phyloP scores from a whole-genome alignment of 106 monocot genomes.

The Allium cepa region DNA sequence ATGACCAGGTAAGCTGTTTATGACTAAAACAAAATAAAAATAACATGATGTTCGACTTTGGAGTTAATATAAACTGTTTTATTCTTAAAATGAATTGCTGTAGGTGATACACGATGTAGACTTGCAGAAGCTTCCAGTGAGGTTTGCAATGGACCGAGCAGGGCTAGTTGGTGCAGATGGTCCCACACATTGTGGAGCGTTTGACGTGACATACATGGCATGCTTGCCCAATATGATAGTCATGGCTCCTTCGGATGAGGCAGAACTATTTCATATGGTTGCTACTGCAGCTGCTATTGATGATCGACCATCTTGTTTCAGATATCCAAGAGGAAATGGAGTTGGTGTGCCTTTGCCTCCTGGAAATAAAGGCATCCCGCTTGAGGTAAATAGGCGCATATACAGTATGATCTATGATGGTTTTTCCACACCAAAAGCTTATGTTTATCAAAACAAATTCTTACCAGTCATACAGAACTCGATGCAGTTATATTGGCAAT shows the following conservation, averaged over 20 bases:
- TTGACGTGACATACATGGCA: slow-evolving; percentile 95
- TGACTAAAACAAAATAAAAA: too few relatives aligned
- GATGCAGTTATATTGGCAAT: not conserved
- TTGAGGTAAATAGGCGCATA: slow-evolving; percentile 45
- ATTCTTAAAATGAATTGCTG: not conserved
- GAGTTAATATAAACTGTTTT: too few relatives aligned
- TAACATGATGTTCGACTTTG: too few relatives aligned
- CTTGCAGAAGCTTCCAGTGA: slow-evolving; percentile 88
- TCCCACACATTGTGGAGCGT: slow-evolving; percentile 83
- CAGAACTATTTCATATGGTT: slow-evolving; percentile 95
- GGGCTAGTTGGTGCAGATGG: slow-evolving; percentile 96
- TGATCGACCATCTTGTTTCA: slow-evolving; percentile 83
- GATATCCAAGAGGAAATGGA: slow-evolving; percentile 88
- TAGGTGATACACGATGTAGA: slow-evolving; percentile 97
- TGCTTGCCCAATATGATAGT: slow-evolving; percentile 95
- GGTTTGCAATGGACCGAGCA: slow-evolving; percentile 93
- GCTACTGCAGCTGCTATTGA: slow-evolving; percentile 85
- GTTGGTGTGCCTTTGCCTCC: slow-evolving; percentile 65
- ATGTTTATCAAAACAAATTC: too few relatives aligned
- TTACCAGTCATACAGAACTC: too few relatives aligned
- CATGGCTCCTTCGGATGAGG: slow-evolving; percentile 96
- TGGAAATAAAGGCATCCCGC: slow-evolving; percentile 81
- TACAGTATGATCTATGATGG: too few relatives aligned
- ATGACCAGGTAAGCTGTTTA: slow-evolving; percentile 57
- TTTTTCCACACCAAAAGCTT: too few relatives aligned